A percentile compares a stretch with the other conserved stretches of the same genome.
phyloP scores from a whole-genome alignment of 2,329 filamentous ascomycete genomes.

The Clonostachys solani region DNA sequence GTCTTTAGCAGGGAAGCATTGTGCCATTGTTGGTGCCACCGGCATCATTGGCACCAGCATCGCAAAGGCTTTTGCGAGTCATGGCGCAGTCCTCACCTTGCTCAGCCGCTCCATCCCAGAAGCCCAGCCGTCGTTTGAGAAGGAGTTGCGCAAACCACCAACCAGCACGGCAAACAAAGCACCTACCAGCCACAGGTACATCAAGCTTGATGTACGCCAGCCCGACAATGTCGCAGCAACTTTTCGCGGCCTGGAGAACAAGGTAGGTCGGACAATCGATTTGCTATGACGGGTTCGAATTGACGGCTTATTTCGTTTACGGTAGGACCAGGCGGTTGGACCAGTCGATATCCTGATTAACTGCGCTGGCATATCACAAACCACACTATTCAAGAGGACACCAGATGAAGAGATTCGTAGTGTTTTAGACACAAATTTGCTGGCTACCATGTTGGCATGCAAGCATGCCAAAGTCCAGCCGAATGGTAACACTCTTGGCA shows the following conservation, averaged over 20 bases:
- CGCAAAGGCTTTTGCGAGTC: slow-evolving; percentile 57
- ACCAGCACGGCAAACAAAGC: not conserved
- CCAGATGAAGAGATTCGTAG: slow-evolving; percentile 42
- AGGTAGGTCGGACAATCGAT: no score
- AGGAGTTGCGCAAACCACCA: slow-evolving; percentile 12
- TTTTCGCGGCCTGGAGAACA: no score
- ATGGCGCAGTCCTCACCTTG: slow-evolving; percentile 57
- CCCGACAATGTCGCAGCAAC: no score
- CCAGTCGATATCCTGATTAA: slow-evolving; percentile 65
- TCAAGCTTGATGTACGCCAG: not conserved
- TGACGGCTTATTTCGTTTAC: no score
- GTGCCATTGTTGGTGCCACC: slow-evolving; percentile 65
- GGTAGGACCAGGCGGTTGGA: slow-evolving; percentile 13
- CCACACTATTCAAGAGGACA: slow-evolving; percentile 56
- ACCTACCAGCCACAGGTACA: not conserved
- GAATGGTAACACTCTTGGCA: slow-evolving; percentile 15
- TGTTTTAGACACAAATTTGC: slow-evolving; percentile 68
- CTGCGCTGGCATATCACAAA: slow-evolving; percentile 70
- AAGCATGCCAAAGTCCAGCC: slow-evolving; percentile 32
- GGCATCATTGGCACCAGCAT: slow-evolving; percentile 68
- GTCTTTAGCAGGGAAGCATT: slow-evolving; percentile 41
- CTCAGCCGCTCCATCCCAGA: slow-evolving; percentile 50
- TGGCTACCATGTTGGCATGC: slow-evolving; percentile 60
- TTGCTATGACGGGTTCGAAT: no score
- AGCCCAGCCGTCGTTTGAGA: slow-evolving; percentile 34